Evolutionary conservation across 148 eudicot genomes (phyloP), one percentile per base, ranked within the genome.

Genomic region (Spergularia marina): DNA sequence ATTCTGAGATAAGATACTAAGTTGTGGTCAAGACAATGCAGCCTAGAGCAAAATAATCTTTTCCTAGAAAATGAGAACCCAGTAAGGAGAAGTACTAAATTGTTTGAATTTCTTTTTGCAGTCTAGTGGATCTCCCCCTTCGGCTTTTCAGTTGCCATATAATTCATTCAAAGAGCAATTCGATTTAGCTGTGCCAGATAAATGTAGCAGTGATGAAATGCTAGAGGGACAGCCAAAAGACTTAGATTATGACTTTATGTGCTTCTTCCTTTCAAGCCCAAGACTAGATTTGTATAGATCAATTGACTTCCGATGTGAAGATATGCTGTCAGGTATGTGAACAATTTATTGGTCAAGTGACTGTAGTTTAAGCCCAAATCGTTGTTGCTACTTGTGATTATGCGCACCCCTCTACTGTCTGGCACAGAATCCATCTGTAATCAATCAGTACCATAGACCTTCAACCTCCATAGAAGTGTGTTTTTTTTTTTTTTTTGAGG

Each of bases 241-340:
- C 62, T 82, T 94, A 84, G 98, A 92, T 73, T 90, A 90, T 66
- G 91, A 94, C 15, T 94, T 94, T 80, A 54, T 78, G 67, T 94
- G 98, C 76, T 89, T 87, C 83, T 94, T 94, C 84, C 92, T 94
- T 74, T 83, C 98, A 76, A 88, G 86, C 78, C 87, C 81, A 68
- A 86, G 98, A 81, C 52, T 84, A 53, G 90, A 92, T 76, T 88
- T 94, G 72, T 94, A 94, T 74, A 86, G 87, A 86, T 89, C 88
- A 80, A 90, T 94, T 76, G 98, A 94, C 81, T 81, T 86, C 53
- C 93, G 98, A 13, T 94, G 98, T 74, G 98, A 94, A 88, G 94
- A 88, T 77, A 94, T 94, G 98, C 80, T 94, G 80, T 86, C 88
- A 86, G 97, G 97, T 92, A 78, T 66, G 49, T 73, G 30, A 52